phyloP scores from a whole-genome alignment of 1,284 basidiomycete genomes.

The Macrocystidia cucumis region DNA sequence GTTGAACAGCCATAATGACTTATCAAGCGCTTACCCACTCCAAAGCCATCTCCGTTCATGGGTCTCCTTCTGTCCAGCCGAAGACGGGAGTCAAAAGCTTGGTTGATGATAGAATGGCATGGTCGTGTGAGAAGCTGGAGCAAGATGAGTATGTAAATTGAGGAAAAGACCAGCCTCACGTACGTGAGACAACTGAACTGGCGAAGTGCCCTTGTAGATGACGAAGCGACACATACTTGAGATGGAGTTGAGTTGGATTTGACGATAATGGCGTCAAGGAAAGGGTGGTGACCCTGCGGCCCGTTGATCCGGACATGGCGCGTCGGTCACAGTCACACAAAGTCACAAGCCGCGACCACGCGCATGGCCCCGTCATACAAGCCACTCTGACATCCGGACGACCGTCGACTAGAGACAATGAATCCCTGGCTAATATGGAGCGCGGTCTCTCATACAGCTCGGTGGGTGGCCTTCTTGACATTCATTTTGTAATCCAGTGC shows the following conservation, averaged over 20 bases:
- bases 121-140: slow-evolving; percentile 81
- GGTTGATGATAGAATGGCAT: slow-evolving; percentile 93
- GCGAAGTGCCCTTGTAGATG: slow-evolving; percentile 86
- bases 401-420: slow-evolving; percentile 22
- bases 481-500: slow-evolving; percentile 6
- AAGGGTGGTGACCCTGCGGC: no score
- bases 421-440: slow-evolving; percentile 61
- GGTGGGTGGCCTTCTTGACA: slow-evolving; percentile 26
- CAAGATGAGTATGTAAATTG: slow-evolving; percentile 6
- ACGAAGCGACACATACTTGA: slow-evolving; percentile 92
- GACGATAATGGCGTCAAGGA: no score
- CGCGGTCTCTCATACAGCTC: slow-evolving; percentile 55
- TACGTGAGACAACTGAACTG: slow-evolving; percentile 83
- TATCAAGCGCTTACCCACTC: slow-evolving; percentile 66
- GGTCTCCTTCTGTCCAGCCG: slow-evolving; percentile 76
- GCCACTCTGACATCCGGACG: no score
- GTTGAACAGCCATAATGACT: background rate
- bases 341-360: no score
- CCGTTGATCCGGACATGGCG: no score
- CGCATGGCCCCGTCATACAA: slow-evolving; percentile 1
- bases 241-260: no score
- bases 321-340: no score
- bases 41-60: slow-evolving; percentile 96
- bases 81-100: slow-evolving; percentile 87
- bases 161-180: slow-evolving; percentile 14